Base-by-base conservation (phyloP, 371 early-diverging fungal genomes). In the Lichtheimia corymbifera region DNA sequence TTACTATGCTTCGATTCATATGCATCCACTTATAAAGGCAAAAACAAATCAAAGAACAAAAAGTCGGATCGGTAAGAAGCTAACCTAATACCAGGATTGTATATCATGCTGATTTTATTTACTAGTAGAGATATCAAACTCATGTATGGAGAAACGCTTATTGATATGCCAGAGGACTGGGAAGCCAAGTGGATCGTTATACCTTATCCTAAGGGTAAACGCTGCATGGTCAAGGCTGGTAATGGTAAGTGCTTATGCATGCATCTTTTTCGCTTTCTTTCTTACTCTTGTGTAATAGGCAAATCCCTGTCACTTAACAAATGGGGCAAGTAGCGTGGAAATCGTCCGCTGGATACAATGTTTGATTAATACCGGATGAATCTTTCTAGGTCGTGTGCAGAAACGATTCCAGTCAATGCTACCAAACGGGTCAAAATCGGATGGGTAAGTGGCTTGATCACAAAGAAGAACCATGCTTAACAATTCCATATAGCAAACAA, bases 61-160 rank as follows among this genome's bases (percentile, higher is more conserved):
- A 7, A 22, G 1, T 22, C n/a, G 6, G 18, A 47, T 3, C 7
- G n/a, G 47, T 22, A 22, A 47, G 47, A 22, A 47, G 47, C 6
- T n/a, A 17, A 7, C n/a, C 18, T 17, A 47, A 47, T n/a, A 7
- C 11, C 11, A 47, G 12, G 11, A 47, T 7, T 18, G 22, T 47
- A 47, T 5, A 15, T 47, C 18, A 47, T 47, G 22, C 1, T 47
- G 14, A n/a, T n/a, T 1, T n/a, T n/a, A 22, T 17, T 22, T 18
- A 7, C 6, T 17, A 47, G 47, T 11, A 47, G 18, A 18, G 47
- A 47, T 47, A 47, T 22, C 62, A 84, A 83, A 53, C 67, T 85
- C 43, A 87, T 87, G 88, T 82, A 80, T 62, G 83, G 85, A 15
- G 86, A 87, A 63, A 62, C 73, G 24, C 61, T 87, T 70, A 69